Evolutionary conservation across 768 basidiomycete species (phyloP).

Genomic region (Suillus clintonianus): DNA sequence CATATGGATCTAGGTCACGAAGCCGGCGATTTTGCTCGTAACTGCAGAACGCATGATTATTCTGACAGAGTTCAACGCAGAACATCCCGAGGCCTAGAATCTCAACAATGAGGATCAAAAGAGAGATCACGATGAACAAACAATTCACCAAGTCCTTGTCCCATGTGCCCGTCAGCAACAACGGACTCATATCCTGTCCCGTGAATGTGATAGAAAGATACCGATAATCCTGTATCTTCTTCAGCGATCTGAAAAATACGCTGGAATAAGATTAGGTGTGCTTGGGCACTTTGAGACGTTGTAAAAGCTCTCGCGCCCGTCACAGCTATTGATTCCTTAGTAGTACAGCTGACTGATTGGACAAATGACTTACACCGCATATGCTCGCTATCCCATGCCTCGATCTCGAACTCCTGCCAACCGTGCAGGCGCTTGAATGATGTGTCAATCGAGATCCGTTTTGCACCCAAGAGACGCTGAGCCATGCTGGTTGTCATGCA

Average conservation of each 20-base stretch:
- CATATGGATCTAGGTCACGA: conserved; percentile 22
- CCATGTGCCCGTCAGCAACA: conserved; percentile 28
- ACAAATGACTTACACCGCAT: conserved; percentile 1
- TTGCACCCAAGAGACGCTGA: conserved; percentile 8
- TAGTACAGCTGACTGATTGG: conserved; percentile 16
- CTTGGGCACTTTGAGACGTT: conserved; percentile 26
- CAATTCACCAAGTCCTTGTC: conserved; percentile 13
- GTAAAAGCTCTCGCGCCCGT: conserved; percentile 21
- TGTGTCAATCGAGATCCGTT: conserved; percentile 14
- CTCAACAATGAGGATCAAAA: not conserved
- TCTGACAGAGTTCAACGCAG: not conserved
- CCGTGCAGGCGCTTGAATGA: conserved; percentile 15
- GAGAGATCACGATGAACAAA: not conserved
- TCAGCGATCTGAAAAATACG: conserved; percentile 22
- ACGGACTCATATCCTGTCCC: conserved; percentile 20
- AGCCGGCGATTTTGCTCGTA: not conserved
- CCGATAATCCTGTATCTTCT: conserved; percentile 11
- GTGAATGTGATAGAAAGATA: conserved; percentile 26
- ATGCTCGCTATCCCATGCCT: conserved; percentile 13
- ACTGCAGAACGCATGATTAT: too few species aligned
- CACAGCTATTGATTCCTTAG: too few species aligned
- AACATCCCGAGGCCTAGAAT: conserved; percentile 16
- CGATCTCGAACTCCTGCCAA: conserved; percentile 22
- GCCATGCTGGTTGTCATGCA: conserved; percentile 28
- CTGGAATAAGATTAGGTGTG: conserved; percentile 23